Evolutionary conservation across 805 yeast species (phyloP), one percentile per base, ranked within the genome.

Genomic region (Suhomyces prunicola): DNA sequence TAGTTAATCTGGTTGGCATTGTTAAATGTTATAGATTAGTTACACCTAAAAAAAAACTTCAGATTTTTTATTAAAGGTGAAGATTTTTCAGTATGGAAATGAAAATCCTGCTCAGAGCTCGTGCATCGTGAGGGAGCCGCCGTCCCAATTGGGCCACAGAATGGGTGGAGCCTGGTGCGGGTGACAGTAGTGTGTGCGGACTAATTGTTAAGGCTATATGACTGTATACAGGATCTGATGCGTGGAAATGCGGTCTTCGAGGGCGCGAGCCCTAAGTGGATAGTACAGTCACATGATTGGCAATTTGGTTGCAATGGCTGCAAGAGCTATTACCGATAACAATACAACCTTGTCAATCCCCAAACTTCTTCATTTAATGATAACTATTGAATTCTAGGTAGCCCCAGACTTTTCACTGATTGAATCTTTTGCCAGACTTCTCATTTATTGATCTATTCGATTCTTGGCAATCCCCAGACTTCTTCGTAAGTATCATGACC

Each of bases 1-100:
- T 92, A 76, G 96, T 88, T 77, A 90, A 87, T 90, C 98, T 91
- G 86, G 97, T 89, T 80, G 98, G 98, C 98, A 92, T 92, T 77
- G 77, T 79, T 60, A 54, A 39, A 56, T 61, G 61, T 54, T 36
- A 47, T 56, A 51, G 55, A 51, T 42, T 54, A 51, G 35, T 19
- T 27, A 53, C 48, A 48, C 27, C 47, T 48, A 27, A 40, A 26
- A 48, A 48, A 48, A 42, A 48, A 42, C 24, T 19, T 39, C 12
- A 42, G 42, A 46, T 22, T 31, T 48, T 35, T 48, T 27, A 8
- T 46, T 31, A 46, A 46, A 48, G 50, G 51, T 48, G 51, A 48
- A 48, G 44, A 39, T 48, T 48, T 48, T 39, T 48, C 51, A 42
- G 51, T 39, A 29, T 48, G 51, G 47, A 31, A 26, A 31, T 26